phyloP scores from a whole-genome alignment of 2,329 filamentous ascomycete genomes.

The Colletotrichum sp. region DNA sequence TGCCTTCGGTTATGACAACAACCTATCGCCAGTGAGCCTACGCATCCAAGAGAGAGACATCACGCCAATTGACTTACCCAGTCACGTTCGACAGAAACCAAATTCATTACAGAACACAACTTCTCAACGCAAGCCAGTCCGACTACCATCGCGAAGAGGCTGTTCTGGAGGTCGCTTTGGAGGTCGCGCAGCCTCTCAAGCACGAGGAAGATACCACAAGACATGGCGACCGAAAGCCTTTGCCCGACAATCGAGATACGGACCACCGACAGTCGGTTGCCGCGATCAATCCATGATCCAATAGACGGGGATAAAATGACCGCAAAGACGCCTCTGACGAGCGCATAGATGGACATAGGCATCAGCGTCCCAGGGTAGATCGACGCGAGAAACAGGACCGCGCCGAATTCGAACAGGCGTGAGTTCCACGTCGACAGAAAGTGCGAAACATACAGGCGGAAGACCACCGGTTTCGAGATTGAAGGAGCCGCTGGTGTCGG shows the following conservation, averaged over 20 bases:
- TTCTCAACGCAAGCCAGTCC: conserved; percentile 48
- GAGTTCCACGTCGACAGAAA: conserved; percentile 69
- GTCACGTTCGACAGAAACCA: background rate
- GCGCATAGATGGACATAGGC: conserved; percentile 72
- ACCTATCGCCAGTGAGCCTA: conserved; percentile 28
- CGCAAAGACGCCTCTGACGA: conserved; percentile 62
- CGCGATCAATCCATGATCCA: conserved; percentile 63
- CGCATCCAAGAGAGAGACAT: background rate
- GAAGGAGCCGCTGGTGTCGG: background rate
- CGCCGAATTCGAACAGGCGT: conserved; percentile 67
- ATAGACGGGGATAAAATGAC: conserved; percentile 63
- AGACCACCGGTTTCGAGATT: background rate
- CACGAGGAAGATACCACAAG: conserved; percentile 50
- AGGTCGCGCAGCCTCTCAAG: conserved; percentile 24
- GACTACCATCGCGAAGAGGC: conserved; percentile 41
- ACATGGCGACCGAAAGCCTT: conserved; percentile 48
- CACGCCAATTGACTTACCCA: background rate
- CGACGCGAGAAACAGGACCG: conserved; percentile 61
- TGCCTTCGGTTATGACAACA: conserved; percentile 50
- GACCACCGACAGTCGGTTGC: conserved; percentile 54
- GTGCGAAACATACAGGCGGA: conserved; percentile 62
- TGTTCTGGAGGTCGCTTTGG: conserved; percentile 7
- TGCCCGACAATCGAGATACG: conserved; percentile 54
- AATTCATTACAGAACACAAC: background rate
- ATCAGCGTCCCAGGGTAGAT: conserved; percentile 65